Percentiles rank a stretch among this genome's conserved stretches.
phyloP scores from a whole-genome alignment of 768 basidiomycete genomes.

The Daedaleopsis sinensis region DNA sequence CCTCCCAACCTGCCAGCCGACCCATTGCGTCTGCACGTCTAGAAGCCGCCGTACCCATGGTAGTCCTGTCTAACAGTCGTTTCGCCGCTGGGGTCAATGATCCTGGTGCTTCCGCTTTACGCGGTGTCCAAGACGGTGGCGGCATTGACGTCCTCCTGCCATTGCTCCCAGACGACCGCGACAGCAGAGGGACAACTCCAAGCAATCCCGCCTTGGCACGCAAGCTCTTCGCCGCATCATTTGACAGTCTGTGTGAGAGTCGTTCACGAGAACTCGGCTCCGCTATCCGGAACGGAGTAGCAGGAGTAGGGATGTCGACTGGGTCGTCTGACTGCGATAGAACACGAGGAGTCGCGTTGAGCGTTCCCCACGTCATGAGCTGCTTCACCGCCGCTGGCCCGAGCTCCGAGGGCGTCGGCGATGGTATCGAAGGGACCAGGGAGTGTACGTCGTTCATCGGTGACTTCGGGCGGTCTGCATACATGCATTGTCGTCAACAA shows the following conservation, averaged over 20 bases:
- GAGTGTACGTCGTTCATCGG: conserved; percentile 61
- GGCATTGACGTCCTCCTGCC: conserved; percentile 64
- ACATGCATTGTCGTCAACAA: background rate
- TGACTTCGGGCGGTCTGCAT: conserved; percentile 65
- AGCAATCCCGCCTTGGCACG: conserved; percentile 74
- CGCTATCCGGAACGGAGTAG: conserved; percentile 78
- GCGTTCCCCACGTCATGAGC: conserved; percentile 97
- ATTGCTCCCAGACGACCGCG: conserved; percentile 39
- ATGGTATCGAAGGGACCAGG: conserved; percentile 84
- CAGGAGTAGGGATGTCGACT: conserved; percentile 39
- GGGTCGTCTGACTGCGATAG: conserved; percentile 66
- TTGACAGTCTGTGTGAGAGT: conserved; percentile 81
- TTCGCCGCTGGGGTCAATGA: conserved; percentile 86
- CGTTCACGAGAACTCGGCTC: conserved; percentile 79
- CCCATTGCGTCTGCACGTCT: conserved; percentile 74
- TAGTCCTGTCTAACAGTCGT: conserved; percentile 72
- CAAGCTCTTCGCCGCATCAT: conserved; percentile 78
- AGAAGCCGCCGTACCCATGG: conserved; percentile 62
- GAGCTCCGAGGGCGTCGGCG: conserved; percentile 81
- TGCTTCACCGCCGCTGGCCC: conserved; percentile 85
- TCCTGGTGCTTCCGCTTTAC: conserved; percentile 70
- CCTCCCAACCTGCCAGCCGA: conserved; percentile 58
- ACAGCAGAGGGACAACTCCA: conserved; percentile 44
- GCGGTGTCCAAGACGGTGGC: conserved; percentile 81
- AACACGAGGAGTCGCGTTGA: conserved; percentile 89